Percentiles rank a stretch among this genome's conserved stretches.
Evolutionary conservation across 768 basidiomycete genomes (phyloP).

Genomic region (Termitomyces sp.): DNA sequence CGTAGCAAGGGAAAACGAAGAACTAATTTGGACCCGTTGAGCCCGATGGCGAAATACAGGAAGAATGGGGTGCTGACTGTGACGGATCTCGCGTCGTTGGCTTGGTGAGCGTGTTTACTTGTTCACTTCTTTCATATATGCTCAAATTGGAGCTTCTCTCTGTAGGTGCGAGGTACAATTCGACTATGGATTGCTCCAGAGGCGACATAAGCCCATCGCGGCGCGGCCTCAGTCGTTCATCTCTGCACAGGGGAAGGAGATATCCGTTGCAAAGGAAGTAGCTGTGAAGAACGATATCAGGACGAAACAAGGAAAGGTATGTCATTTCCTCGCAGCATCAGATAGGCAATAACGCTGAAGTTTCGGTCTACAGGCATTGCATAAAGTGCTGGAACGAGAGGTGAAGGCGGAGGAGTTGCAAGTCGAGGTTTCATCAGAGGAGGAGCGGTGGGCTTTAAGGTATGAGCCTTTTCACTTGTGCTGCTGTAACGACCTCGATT

Average conservation of each 20-base stretch:
- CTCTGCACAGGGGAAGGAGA: constrained; percentile 53
- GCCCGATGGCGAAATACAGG: constrained; percentile 41
- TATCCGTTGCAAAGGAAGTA: constrained; percentile 43
- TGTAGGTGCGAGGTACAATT: constrained; percentile 78
- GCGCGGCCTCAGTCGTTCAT: constrained; percentile 51
- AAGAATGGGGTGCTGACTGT: constrained; percentile 45
- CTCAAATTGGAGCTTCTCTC: neutral
- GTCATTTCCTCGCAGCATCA: constrained; percentile 5
- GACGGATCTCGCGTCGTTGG: constrained; percentile 53
- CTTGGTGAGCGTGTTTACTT: constrained; percentile 42
- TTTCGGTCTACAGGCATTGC: constrained; percentile 46
- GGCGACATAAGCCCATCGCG: constrained; percentile 40
- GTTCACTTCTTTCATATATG: neutral
- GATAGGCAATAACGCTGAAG: neutral
- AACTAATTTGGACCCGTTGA: constrained; percentile 2
- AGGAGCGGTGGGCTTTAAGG: constrained; percentile 80
- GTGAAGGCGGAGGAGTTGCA: constrained; percentile 50
- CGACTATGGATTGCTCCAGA: constrained; percentile 67
- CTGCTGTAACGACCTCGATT: neutral
- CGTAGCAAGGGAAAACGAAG: neutral
- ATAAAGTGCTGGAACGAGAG: constrained; percentile 73
- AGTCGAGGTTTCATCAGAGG: constrained; percentile 45
- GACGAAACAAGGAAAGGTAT: constrained; percentile 51
- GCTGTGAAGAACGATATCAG: constrained; percentile 50
- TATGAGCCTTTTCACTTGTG: constrained; percentile 20